Evolutionary conservation across 345 rosid genomes (phyloP).

Genomic region (Melastoma malabathricum): DNA sequence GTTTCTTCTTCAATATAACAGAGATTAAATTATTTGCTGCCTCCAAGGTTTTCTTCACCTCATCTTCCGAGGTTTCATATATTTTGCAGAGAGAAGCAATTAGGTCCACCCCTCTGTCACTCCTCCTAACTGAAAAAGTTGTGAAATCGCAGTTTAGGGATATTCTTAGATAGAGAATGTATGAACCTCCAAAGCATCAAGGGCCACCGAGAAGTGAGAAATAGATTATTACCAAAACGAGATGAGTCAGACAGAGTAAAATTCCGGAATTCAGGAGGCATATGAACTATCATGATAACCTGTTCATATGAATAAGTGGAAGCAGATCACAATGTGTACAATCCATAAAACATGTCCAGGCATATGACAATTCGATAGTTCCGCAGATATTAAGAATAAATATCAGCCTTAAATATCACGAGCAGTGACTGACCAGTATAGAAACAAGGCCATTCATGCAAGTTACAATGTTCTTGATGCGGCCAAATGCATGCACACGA

Average conservation of each 20-base stretch:
- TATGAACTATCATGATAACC: slow-evolving; percentile 79
- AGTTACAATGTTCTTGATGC: slow-evolving; percentile 77
- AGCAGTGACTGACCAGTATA: slow-evolving; percentile 55
- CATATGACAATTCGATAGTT: no score
- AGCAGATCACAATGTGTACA: not conserved
- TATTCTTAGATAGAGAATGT: no score
- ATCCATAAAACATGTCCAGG: no score
- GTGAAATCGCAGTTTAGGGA: not conserved
- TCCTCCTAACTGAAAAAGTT: slow-evolving; percentile 50
- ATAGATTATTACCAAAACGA: slow-evolving; percentile 50
- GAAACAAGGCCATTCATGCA: slow-evolving; percentile 82
- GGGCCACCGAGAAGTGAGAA: slow-evolving; percentile 1
- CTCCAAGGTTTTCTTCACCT: slow-evolving; percentile 52
- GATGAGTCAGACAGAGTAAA: slow-evolving; percentile 47
- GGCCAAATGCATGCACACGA: slow-evolving; percentile 68
- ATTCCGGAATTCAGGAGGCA: slow-evolving; percentile 63
- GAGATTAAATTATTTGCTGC: slow-evolving; percentile 52
- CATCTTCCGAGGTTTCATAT: slow-evolving; percentile 74
- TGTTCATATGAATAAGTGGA: slow-evolving; percentile 21
- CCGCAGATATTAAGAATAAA: no score
- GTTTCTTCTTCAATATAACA: slow-evolving; percentile 52
- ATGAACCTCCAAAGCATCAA: no score
- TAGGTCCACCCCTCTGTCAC: slow-evolving; percentile 63
- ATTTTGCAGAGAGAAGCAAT: slow-evolving; percentile 74
- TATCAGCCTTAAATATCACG: no score